Conservation (phyloP, 2,329 filamentous ascomycete species). For the Alternaria ventricosa region DNA sequence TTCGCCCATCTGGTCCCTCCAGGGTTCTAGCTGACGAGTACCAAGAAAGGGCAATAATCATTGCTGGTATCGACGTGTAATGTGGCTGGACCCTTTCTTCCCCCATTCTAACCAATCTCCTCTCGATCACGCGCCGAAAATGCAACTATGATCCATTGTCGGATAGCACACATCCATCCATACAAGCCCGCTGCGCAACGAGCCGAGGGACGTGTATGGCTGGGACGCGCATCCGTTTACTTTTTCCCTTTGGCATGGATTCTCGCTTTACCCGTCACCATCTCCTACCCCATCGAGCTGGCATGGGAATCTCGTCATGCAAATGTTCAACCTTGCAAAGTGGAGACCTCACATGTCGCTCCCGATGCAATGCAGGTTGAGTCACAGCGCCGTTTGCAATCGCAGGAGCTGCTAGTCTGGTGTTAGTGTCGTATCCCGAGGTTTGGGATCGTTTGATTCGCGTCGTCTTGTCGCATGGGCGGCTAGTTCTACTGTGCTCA, state of each 20-base stretch:
- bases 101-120: neutral
- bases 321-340: neutral
- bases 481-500: neutral
- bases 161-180: neutral
- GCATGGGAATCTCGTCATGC: neutral
- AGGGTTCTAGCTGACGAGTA: neutral
- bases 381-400: neutral
- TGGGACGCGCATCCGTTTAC: neutral
- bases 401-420: neutral
- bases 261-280: neutral
- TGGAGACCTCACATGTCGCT: neutral
- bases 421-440: neutral
- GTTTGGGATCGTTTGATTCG: neutral
- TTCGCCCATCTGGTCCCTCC: neutral
- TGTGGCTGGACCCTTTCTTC: conserved; percentile 5
- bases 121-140: neutral
- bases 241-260: neutral
- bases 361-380: neutral
- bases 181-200: conserved; percentile 1
- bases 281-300: neutral
- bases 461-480: neutral
- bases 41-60: neutral
- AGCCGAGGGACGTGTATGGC: conserved; percentile 1
- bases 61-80: conserved; percentile 5
- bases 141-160: neutral